Base-by-base conservation (phyloP, 208 protist genomes). In the Endotrypanum monterogeii region DNA sequence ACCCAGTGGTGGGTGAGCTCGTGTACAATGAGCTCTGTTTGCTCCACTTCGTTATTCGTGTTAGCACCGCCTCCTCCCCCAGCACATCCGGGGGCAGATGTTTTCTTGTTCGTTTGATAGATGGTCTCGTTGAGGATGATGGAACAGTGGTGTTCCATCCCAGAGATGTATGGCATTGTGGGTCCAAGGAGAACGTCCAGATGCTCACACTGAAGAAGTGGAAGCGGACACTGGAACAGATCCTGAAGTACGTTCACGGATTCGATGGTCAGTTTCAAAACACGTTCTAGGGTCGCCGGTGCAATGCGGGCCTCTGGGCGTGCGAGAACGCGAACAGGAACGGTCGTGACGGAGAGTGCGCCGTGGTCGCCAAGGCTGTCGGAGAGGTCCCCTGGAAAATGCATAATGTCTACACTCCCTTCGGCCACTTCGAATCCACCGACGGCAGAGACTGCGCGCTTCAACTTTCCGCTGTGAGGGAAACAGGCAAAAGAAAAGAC, bases 71-170 rank as follows among this genome's bases (percentile, higher is more conserved):
- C 58, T 63, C 52, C 72, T 16, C 56, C 76, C 8, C 61, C 39
- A 8, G 30, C 16, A 3, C 61, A n/a, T n/a, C n/a, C 48, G 6
- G 18, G 3, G 1, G n/a, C 23, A 23, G 50, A 46, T 3, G 41
- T 6, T 32, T 67, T 63, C 55, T 62, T 75, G 6, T n/a, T 30
- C 8, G 54, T 7, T 35, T 73, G 62, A 67, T 82, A 95, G 35
- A 95, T 82, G 39, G 52, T 60, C 58, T 94, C 90, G 57, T 94
- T 94, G 20, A 97, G 87, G 77, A 94, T 93, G 18, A 95, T 90
- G 48, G 78, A 88, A 46, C 90, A 80, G 82, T 97, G 89, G 74
- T 97, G 91, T 73, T 97, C 92, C 92, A 97, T 97, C 16, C 92
- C 92, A 1, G 85, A 87, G 46, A 96, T 93, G 72, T 85, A 94